A percentile compares a stretch with the other conserved stretches of the same genome.
Evolutionary conservation across 805 yeast genomes (phyloP).

Genomic region (Lipomyces sp.): DNA sequence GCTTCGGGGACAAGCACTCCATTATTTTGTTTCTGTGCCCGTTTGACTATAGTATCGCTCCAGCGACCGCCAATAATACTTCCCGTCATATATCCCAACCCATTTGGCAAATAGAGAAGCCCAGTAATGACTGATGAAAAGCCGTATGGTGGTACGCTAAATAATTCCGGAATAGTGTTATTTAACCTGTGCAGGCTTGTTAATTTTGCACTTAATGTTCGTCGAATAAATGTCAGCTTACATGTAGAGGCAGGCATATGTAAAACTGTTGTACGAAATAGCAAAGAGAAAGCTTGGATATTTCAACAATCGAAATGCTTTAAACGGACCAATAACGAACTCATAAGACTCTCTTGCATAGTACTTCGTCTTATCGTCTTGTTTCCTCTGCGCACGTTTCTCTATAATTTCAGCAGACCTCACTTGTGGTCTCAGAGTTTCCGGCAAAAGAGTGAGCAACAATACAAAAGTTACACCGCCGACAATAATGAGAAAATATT

Average conservation of each 20-base stretch:
- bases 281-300: conserved; percentile 75
- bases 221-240: too few species aligned
- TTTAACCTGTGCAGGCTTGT: too few species aligned
- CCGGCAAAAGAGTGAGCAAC: conserved; percentile 65
- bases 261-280: conserved; percentile 62
- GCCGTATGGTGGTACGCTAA: conserved; percentile 63
- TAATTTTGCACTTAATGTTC: too few species aligned
- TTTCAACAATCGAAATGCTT: conserved; percentile 55
- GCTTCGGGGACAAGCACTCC: conserved; percentile 74
- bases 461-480: conserved; percentile 52
- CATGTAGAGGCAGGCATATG: conserved; percentile 67
- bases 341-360: conserved; percentile 40
- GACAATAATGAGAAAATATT: conserved; percentile 73
- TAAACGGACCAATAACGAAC: conserved; percentile 53
- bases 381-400: conserved; percentile 11
- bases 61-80: conserved; percentile 79
- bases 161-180: conserved; percentile 64
- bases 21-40: conserved; percentile 52
- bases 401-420: conserved; percentile 25
- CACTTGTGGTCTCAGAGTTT: conserved; percentile 60
- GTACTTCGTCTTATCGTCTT: background rate
- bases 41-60: conserved; percentile 60
- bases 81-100: conserved; percentile 70
- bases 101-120: conserved; percentile 76
- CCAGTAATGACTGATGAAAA: conserved; percentile 67